Conservation (phyloP, 495 filamentous ascomycete genomes). For the Xylaria intraflava region DNA sequence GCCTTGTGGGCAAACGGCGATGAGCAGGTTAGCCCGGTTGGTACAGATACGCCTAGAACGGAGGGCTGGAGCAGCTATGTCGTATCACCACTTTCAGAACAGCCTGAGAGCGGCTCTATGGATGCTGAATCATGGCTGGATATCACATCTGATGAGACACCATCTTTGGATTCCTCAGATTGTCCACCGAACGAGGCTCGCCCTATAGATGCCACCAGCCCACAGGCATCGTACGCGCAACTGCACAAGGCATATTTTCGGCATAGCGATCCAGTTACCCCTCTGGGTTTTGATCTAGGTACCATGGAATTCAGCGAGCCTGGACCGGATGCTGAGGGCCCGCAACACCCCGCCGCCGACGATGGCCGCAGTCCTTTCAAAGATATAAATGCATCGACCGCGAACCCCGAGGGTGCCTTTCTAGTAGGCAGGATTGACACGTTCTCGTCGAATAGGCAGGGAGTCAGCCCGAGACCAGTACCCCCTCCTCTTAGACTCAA, state of each 20-base stretch:
- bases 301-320: not conserved
- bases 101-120: not conserved
- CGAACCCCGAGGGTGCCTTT: not conserved
- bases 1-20: slow-evolving; percentile 7
- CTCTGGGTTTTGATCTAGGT: not conserved
- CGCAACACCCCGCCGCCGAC: not conserved
- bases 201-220: not conserved
- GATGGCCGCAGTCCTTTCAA: not conserved
- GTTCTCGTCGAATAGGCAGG: not conserved
- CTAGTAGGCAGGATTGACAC: not conserved
- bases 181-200: not conserved
- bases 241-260: not conserved
- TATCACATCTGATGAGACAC: not conserved
- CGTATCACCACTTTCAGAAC: slow-evolving; percentile 7
- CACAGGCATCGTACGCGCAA: not conserved
- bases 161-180: not conserved
- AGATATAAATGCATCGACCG: not conserved
- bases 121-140: slow-evolving; percentile 6
- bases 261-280: slow-evolving; percentile 6
- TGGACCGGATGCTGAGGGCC: not conserved
- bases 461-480: not conserved
- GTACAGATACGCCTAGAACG: not conserved
- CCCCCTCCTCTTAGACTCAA: slow-evolving; percentile 20
- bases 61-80: slow-evolving; percentile 1
- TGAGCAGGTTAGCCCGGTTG: slow-evolving; percentile 9